A percentile compares a stretch with the other conserved stretches of the same genome.
These are phyloP conservation scores for Aspergillus caelatus DNA, from an alignment of 2,329 filamentous ascomycete species.

Conservation along the genomic window DNA sequence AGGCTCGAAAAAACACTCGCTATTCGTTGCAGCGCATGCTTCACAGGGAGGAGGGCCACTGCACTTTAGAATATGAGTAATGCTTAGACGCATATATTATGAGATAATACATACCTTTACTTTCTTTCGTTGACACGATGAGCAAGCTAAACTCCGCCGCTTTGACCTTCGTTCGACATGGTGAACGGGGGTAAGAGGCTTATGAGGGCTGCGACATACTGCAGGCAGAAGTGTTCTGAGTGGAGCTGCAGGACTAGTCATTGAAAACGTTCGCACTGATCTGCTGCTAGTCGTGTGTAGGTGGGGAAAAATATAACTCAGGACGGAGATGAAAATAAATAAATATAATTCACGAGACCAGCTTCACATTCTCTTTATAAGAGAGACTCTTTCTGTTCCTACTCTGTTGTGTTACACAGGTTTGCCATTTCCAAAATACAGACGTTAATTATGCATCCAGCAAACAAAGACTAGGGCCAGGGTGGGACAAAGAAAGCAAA, in stretches of 20 bases:
- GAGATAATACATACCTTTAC: background rate
- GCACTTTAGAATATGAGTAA: background rate
- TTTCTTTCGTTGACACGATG: background rate
- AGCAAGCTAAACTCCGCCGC: background rate
- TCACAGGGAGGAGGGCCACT: background rate
- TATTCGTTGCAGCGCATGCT: background rate
- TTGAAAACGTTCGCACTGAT: background rate
- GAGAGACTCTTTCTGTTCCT: background rate
- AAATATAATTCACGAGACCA: background rate
- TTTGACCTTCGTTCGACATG: background rate
- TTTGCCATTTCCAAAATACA: background rate
- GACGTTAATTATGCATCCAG: too few species aligned
- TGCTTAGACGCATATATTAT: background rate
- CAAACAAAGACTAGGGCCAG: too few species aligned
- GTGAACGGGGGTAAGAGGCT: background rate
- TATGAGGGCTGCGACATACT: background rate
- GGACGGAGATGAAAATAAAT: background rate
- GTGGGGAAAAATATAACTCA: background rate
- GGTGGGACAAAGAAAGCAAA: too few species aligned
- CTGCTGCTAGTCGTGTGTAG: background rate
- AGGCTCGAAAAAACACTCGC: background rate
- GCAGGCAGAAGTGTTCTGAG: background rate
- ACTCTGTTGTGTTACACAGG: background rate
- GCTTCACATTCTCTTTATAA: background rate
- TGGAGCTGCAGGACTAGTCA: background rate